phyloP scores from a whole-genome alignment of 2,329 filamentous ascomycete genomes.

The Pleurostoma richardsiae region DNA sequence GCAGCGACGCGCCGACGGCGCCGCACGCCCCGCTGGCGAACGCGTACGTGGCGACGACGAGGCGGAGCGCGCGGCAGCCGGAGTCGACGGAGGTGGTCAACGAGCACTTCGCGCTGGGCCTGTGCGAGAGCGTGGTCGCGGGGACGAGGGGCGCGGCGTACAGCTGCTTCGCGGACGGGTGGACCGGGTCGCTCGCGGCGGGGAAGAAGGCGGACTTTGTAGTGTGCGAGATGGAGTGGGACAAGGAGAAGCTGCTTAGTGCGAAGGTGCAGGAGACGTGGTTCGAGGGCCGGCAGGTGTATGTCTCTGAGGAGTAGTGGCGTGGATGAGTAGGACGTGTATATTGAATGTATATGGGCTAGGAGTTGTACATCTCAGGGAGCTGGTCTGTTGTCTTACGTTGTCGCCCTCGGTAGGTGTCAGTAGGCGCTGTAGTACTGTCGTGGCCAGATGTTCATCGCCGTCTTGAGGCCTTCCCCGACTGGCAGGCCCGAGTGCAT shows the following conservation, averaged over 20 bases:
- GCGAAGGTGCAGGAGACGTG: conserved; percentile 47
- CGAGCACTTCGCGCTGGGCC: conserved; percentile 43
- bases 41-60: conserved; percentile 53
- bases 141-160: conserved; percentile 52
- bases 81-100: conserved; percentile 38
- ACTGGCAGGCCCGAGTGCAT: conserved; percentile 37
- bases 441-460: conserved; percentile 40
- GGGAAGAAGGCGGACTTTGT: conserved; percentile 56
- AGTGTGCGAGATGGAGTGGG: conserved; percentile 45
- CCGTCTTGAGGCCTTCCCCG: conserved; percentile 32
- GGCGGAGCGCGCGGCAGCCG: conserved; percentile 47
- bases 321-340: not conserved
- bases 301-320: not conserved
- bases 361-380: too few species aligned
- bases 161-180: conserved; percentile 51
- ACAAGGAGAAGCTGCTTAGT: conserved; percentile 36
- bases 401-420: not conserved
- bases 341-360: too few species aligned
- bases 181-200: conserved; percentile 44
- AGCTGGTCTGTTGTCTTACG: too few species aligned
- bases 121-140: conserved; percentile 48
- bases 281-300: conserved; percentile 42
- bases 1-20: conserved; percentile 56
- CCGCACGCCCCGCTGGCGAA: conserved; percentile 50
- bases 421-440: conserved; percentile 13